Conservation (phyloP, 768 basidiomycete genomes). For the Lactarius sp. region DNA sequence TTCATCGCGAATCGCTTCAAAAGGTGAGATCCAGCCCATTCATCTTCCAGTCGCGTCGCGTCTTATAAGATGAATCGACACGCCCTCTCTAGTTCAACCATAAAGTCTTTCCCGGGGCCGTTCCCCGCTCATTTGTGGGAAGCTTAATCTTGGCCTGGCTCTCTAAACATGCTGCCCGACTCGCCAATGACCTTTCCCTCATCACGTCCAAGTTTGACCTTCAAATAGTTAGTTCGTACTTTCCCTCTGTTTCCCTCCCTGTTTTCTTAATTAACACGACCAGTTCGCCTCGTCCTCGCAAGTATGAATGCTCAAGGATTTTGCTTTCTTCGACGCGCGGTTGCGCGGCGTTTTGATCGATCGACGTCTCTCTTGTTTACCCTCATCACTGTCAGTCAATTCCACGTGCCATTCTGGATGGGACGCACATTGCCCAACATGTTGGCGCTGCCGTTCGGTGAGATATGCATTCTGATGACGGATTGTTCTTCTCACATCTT, state of each 20-base stretch:
- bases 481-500: not conserved
- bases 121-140: conserved; percentile 85
- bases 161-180: conserved; percentile 43
- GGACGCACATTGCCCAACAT: conserved; percentile 92
- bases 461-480: conserved; percentile 14
- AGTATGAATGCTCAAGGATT: conserved; percentile 58
- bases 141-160: conserved; percentile 63
- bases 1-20: conserved; percentile 40
- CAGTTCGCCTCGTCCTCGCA: conserved; percentile 75
- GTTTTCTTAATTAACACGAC: not conserved
- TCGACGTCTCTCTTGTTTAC: conserved; percentile 54
- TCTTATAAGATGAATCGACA: not conserved
- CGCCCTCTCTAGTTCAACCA: conserved; percentile 73
- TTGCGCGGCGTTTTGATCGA: conserved; percentile 59
- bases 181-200: conserved; percentile 41
- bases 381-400: conserved; percentile 74
- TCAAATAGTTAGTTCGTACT: conserved; percentile 60
- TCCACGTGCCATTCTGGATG: conserved; percentile 92
- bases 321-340: conserved; percentile 56
- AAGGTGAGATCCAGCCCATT: conserved; percentile 32
- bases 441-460: conserved; percentile 80
- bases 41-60: not conserved
- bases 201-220: conserved; percentile 56
- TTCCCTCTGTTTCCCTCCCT: not conserved
- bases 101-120: conserved; percentile 77